A percentile compares a stretch with the other conserved stretches of the same genome.
Conservation (phyloP, 2,329 filamentous ascomycete species). For the Corynespora cassiicola region DNA sequence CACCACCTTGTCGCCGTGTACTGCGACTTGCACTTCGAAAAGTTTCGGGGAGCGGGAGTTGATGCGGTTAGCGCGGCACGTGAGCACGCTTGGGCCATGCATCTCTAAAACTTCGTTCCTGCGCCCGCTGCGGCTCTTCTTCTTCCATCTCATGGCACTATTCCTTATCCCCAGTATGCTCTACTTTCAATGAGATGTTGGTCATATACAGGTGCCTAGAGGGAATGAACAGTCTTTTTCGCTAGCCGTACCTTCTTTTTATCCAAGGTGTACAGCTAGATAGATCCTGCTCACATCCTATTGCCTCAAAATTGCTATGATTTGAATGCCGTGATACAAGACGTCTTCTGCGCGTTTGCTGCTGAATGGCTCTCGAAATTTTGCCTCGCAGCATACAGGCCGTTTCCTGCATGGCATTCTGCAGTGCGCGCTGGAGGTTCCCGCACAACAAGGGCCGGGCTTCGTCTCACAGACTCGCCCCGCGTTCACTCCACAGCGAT, state of each 20-base stretch:
- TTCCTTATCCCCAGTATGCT: constrained; percentile 94
- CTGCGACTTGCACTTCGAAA: constrained; percentile 26
- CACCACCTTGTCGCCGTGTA: constrained; percentile 20
- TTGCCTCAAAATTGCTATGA: too few relatives aligned
- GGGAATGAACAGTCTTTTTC: constrained; percentile 84
- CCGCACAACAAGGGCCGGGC: too few relatives aligned
- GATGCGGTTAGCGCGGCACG: constrained; percentile 33
- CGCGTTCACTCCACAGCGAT: too few relatives aligned
- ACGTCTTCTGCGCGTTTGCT: not conserved
- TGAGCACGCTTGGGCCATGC: constrained; percentile 19
- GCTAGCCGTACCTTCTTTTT: constrained; percentile 89
- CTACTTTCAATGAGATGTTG: constrained; percentile 68
- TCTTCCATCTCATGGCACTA: constrained; percentile 66
- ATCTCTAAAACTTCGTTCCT: constrained; percentile 25
- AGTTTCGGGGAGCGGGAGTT: constrained; percentile 39
- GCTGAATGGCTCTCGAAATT: too few relatives aligned
- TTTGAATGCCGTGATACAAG: not conserved
- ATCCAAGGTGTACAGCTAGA: constrained; percentile 91
- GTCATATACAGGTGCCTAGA: constrained; percentile 95
- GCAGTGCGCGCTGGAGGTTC: too few relatives aligned
- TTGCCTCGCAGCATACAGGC: too few relatives aligned
- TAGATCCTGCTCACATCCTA: constrained; percentile 85
- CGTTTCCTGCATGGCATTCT: too few relatives aligned
- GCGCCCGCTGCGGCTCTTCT: constrained; percentile 33
- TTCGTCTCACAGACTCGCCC: too few relatives aligned